Evolutionary conservation across 768 basidiomycete species (phyloP).

Genomic region (Serendipita sp.): DNA sequence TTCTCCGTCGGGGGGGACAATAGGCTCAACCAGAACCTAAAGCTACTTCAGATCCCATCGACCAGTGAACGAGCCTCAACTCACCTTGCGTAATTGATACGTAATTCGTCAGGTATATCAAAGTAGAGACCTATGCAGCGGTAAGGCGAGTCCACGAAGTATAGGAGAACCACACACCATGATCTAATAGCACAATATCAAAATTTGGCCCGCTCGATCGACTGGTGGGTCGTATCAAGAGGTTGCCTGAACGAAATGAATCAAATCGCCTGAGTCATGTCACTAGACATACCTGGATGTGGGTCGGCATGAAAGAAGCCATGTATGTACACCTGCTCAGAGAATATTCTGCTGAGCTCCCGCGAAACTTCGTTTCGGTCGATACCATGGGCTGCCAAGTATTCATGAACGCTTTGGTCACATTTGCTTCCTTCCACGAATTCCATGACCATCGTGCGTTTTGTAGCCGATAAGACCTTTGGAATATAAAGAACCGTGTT

Average conservation of each 20-base stretch:
- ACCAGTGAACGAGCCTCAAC: neutral
- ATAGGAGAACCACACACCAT: conserved; percentile 28
- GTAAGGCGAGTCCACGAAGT: neutral
- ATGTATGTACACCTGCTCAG: conserved; percentile 88
- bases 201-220: conserved; percentile 84
- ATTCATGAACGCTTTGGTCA: conserved; percentile 73
- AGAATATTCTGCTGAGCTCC: conserved; percentile 81
- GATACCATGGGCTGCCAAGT: conserved; percentile 64
- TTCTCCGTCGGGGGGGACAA: conserved; percentile 54
- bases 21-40: conserved; percentile 81
- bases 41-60: conserved; percentile 11
- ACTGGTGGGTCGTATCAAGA: conserved; percentile 55
- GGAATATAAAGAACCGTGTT: conserved; percentile 75
- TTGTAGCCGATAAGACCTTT: conserved; percentile 56
- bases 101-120: conserved; percentile 63
- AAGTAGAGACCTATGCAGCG: conserved; percentile 43
- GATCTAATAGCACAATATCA: conserved; percentile 88
- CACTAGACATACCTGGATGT: conserved; percentile 46
- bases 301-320: conserved; percentile 87
- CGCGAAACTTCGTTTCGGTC: conserved; percentile 88
- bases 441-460: conserved; percentile 87
- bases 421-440: conserved; percentile 59
- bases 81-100: conserved; percentile 45
- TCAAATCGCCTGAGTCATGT: neutral
- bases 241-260: conserved; percentile 40